phyloP scores from a whole-genome alignment of 257 asterid species.

The Capsicum chinense region DNA sequence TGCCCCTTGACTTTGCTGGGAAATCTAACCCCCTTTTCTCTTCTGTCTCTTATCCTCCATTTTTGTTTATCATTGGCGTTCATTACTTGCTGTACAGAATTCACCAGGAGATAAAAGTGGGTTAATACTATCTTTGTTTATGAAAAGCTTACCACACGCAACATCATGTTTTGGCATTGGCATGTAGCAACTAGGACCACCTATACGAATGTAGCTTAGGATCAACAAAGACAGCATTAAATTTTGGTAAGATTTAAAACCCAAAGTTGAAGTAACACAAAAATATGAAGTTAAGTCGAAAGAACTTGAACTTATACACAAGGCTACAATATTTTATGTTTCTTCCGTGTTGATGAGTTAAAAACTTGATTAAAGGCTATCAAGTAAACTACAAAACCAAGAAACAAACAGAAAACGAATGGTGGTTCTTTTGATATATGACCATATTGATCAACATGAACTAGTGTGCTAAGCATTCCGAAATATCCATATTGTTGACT shows the following conservation, averaged over 20 bases:
- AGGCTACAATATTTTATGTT: neutral
- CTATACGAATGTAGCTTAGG: neutral
- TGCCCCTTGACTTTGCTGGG: neutral
- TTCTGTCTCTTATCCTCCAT: neutral
- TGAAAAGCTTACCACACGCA: conserved; percentile 18
- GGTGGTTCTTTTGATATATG: neutral
- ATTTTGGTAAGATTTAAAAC: neutral
- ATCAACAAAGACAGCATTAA: neutral
- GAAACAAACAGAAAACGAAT: neutral
- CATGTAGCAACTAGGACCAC: neutral
- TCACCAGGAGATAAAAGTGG: neutral
- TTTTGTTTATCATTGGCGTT: neutral
- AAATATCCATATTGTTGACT: conserved; percentile 3
- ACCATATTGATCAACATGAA: neutral
- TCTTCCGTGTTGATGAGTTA: neutral
- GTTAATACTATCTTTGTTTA: neutral
- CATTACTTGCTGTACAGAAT: neutral
- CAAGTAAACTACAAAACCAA: neutral
- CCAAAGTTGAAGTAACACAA: neutral
- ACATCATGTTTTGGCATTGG: neutral
- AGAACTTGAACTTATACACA: neutral
- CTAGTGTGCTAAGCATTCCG: neutral
- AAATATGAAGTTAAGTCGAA: neutral
- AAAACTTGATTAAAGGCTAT: neutral
- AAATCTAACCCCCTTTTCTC: neutral